Evolutionary conservation across 345 rosid species (phyloP).

Genomic region (Eucalyptus dawsonii): DNA sequence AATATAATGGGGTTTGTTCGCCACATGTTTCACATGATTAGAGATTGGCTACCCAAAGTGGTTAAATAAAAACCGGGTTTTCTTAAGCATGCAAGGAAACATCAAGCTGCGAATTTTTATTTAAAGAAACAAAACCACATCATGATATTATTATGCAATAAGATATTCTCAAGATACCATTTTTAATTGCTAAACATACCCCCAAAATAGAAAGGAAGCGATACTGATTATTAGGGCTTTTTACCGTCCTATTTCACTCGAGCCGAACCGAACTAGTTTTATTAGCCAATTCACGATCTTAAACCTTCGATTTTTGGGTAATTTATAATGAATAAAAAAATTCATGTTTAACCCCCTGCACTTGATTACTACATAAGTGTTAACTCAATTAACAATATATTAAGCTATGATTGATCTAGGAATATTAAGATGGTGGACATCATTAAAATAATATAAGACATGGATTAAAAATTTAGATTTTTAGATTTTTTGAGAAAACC

Average conservation of each 20-base stretch:
- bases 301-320: not conserved
- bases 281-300: accelerated
- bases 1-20: accelerated
- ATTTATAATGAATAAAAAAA: not conserved
- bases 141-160: not conserved
- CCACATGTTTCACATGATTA: not conserved
- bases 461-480: not conserved
- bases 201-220: not conserved
- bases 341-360: accelerated
- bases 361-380: not conserved
- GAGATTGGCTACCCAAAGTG: not conserved
- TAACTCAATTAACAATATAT: not conserved
- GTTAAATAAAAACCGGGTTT: accelerated
- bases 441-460: not conserved
- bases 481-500: not conserved
- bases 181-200: not conserved
- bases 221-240: not conserved
- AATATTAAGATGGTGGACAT: not conserved
- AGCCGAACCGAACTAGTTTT: not conserved
- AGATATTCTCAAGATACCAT: not conserved
- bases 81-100: not conserved
- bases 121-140: not conserved
- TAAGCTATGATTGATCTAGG: not conserved
- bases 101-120: not conserved
- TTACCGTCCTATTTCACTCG: not conserved